phyloP scores from a whole-genome alignment of 2,329 filamentous ascomycete genomes.

The Diaporthe nobilis region DNA sequence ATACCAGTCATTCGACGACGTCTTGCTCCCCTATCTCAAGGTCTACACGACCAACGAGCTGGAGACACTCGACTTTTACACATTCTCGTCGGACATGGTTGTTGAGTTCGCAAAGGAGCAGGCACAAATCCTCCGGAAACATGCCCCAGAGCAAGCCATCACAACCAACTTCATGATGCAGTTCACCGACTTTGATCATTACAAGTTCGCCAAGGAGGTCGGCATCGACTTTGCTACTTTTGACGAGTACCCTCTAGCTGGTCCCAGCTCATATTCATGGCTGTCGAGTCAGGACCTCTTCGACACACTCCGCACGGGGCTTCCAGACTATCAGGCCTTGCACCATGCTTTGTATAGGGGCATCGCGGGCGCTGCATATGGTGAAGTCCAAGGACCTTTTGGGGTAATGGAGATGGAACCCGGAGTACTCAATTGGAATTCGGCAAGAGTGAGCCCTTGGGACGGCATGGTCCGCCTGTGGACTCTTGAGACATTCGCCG shows the following conservation, averaged over 20 bases:
- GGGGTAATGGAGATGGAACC: conserved; percentile 48
- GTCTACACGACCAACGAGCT: conserved; percentile 46
- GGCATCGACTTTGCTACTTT: conserved; percentile 45
- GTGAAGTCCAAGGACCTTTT: conserved; percentile 41
- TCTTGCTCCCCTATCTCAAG: conserved; percentile 44
- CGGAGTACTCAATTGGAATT: conserved; percentile 46
- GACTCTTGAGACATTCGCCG: conserved; percentile 45
- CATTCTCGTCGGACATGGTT: conserved; percentile 46
- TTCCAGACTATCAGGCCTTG: conserved; percentile 45
- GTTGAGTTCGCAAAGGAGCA: conserved; percentile 46
- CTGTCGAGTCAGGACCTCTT: conserved; percentile 42
- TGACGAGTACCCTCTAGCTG: conserved; percentile 44
- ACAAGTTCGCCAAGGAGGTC: conserved; percentile 44
- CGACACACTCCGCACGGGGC: conserved; percentile 43
- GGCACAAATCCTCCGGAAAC: conserved; percentile 42
- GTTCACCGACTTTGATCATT: conserved; percentile 45
- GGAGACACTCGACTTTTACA: conserved; percentile 46
- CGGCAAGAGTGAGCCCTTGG: conserved; percentile 43
- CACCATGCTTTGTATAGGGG: conserved; percentile 45
- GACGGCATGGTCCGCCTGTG: conserved; percentile 46
- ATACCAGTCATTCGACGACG: conserved; percentile 44
- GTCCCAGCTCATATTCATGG: conserved; percentile 39
- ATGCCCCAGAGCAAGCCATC: conserved; percentile 43
- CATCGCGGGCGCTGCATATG: conserved; percentile 44
- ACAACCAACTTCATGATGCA: conserved; percentile 45